phyloP scores from a whole-genome alignment of 1,284 basidiomycete species.

The Lignosus rhinocerotis region DNA sequence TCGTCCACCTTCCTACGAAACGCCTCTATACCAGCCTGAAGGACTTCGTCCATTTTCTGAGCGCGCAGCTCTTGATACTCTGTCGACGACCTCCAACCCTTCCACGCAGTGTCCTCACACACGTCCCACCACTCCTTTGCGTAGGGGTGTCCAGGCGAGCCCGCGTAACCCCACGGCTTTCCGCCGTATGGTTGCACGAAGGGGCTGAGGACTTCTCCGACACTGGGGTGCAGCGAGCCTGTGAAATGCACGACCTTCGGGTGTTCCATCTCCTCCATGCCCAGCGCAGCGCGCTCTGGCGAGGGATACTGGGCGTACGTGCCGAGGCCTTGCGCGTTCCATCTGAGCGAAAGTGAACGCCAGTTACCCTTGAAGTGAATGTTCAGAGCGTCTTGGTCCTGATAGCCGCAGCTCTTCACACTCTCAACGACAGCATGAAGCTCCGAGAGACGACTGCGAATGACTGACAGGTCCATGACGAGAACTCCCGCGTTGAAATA shows the following conservation, averaged over 20 bases:
- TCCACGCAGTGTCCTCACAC: constrained; percentile 46
- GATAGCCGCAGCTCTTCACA: constrained; percentile 35
- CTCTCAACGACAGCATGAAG: constrained; percentile 31
- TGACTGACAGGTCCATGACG: constrained; percentile 47
- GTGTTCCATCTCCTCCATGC: constrained; percentile 38
- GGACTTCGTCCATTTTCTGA: background rate
- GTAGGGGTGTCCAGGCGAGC: constrained; percentile 53
- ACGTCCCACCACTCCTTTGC: constrained; percentile 48
- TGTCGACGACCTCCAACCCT: constrained; percentile 34
- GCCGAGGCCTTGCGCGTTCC: constrained; percentile 60
- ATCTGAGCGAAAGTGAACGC: constrained; percentile 41
- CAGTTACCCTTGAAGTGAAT: constrained; percentile 45
- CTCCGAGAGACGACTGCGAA: constrained; percentile 30
- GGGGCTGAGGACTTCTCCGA: constrained; percentile 49
- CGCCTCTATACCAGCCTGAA: constrained; percentile 23
- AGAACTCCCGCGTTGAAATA: constrained; percentile 63
- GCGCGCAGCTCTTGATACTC: constrained; percentile 27
- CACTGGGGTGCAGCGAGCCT: constrained; percentile 49
- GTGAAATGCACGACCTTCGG: constrained; percentile 59
- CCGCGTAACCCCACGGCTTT: constrained; percentile 61
- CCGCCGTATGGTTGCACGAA: constrained; percentile 52
- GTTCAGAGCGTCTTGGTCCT: constrained; percentile 56
- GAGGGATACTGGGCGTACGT: constrained; percentile 46
- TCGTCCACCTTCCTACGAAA: background rate
- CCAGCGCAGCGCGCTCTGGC: constrained; percentile 36